These are phyloP conservation scores for Auriscalpium orientale DNA, from an alignment of 768 basidiomycete genomes.

Conservation along the genomic window DNA sequence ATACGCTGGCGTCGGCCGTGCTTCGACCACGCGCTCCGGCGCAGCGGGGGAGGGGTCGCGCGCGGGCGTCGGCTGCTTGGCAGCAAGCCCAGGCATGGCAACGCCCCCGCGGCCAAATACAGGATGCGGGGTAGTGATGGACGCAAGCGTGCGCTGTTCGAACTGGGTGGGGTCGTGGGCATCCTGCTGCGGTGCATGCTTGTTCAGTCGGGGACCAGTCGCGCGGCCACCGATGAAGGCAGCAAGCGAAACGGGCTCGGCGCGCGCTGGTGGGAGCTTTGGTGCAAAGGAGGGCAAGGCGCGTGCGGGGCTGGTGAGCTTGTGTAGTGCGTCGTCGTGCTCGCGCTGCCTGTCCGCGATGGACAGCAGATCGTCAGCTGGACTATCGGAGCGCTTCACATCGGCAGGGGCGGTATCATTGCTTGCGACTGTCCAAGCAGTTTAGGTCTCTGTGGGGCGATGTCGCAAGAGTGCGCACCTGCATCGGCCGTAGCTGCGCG, in stretches of 20 bases:
- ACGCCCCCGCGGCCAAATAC: conserved; percentile 69
- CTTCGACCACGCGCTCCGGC: not conserved
- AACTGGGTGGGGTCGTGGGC: conserved; percentile 58
- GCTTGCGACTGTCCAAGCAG: not conserved
- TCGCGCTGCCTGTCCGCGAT: not conserved
- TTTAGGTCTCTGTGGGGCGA: no score
- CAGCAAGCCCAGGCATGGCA: conserved; percentile 67
- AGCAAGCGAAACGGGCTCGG: conserved; percentile 62
- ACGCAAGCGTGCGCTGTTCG: conserved; percentile 46
- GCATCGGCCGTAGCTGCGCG: conserved; percentile 32
- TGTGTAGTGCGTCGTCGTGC: conserved; percentile 5
- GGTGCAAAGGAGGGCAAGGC: not conserved
- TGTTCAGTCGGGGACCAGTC: conserved; percentile 65
- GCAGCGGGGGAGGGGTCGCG: conserved; percentile 8
- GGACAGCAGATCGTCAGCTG: not conserved
- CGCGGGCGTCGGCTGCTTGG: conserved; percentile 11
- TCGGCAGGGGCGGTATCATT: not conserved
- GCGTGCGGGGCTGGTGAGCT: not conserved
- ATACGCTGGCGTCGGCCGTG: not conserved
- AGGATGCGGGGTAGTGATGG: conserved; percentile 50
- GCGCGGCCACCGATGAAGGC: conserved; percentile 77
- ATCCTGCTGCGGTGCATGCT: conserved; percentile 66
- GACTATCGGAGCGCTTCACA: not conserved
- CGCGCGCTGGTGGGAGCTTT: not conserved
- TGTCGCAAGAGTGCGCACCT: not conserved